Conservation (phyloP, 345 rosid genomes). For the Raphanus sativus region DNA sequence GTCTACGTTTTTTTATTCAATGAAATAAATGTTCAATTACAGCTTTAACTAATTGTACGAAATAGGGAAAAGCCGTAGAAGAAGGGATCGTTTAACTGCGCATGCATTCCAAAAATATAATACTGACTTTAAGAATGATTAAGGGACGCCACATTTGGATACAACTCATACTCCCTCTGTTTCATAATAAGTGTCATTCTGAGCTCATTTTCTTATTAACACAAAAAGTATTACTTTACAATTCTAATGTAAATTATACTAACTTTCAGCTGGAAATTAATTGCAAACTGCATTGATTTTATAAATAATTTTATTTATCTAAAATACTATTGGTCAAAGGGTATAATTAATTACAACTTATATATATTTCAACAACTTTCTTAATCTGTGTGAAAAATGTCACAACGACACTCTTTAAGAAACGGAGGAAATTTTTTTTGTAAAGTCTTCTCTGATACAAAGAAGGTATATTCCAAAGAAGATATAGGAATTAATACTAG, state of each 20-base stretch:
- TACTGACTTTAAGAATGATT: conserved; percentile 29
- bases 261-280: too few relatives aligned
- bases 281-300: too few relatives aligned
- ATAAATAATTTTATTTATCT: too few relatives aligned
- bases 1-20: not conserved
- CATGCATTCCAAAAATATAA: conserved; percentile 10
- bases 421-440: not conserved
- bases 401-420: too few relatives aligned
- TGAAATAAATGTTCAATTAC: not conserved
- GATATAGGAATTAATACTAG: not conserved
- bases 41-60: conserved; percentile 38
- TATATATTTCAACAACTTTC: too few relatives aligned
- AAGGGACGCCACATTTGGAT: conserved; percentile 24
- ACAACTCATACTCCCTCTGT: conserved; percentile 5
- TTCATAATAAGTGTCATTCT: too few relatives aligned
- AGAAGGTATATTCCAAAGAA: not conserved
- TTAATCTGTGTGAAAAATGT: too few relatives aligned
- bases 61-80: conserved; percentile 26
- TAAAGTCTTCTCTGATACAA: conserved; percentile 4
- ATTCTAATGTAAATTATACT: too few relatives aligned
- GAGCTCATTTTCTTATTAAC: too few relatives aligned
- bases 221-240: too few relatives aligned
- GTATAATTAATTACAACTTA: too few relatives aligned
- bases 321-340: too few relatives aligned
- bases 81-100: conserved; percentile 34